These are phyloP conservation scores for Syzygium aromaticum DNA, from an alignment of 345 rosid genomes.

Conservation along the genomic window DNA sequence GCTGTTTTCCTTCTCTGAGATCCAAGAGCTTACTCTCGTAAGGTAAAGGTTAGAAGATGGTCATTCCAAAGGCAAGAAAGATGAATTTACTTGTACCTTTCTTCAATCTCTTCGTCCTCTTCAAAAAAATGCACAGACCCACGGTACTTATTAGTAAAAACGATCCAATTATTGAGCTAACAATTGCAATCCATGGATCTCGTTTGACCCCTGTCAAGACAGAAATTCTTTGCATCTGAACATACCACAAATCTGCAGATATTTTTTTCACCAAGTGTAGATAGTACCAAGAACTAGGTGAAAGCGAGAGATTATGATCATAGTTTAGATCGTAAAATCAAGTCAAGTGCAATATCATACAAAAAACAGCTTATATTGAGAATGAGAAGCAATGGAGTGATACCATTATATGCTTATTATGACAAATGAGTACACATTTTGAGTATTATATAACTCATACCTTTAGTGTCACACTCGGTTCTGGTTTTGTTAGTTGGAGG, in stretches of 20 bases:
- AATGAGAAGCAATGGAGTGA: too few relatives aligned
- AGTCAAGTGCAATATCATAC: background rate
- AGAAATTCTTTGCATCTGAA: background rate
- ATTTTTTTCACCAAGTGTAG: background rate
- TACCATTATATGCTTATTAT: background rate
- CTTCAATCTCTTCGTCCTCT: slow-evolving; percentile 2
- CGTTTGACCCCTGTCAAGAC: background rate
- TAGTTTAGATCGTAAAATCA: background rate
- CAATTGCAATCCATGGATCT: background rate
- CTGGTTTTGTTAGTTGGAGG: background rate
- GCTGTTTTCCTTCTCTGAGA: background rate
- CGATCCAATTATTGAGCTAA: background rate
- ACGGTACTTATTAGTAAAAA: background rate
- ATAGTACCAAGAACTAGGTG: background rate
- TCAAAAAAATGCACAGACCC: background rate
- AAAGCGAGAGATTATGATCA: background rate
- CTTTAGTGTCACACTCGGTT: background rate
- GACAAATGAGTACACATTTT: background rate
- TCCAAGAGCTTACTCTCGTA: background rate
- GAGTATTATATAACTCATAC: background rate
- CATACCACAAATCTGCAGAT: background rate
- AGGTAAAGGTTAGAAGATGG: background rate
- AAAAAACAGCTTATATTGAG: background rate
- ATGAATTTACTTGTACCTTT: background rate
- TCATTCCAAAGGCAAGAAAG: background rate